phyloP scores from a whole-genome alignment of 495 filamentous ascomycete species.

The Recurvomyces mirabilis region DNA sequence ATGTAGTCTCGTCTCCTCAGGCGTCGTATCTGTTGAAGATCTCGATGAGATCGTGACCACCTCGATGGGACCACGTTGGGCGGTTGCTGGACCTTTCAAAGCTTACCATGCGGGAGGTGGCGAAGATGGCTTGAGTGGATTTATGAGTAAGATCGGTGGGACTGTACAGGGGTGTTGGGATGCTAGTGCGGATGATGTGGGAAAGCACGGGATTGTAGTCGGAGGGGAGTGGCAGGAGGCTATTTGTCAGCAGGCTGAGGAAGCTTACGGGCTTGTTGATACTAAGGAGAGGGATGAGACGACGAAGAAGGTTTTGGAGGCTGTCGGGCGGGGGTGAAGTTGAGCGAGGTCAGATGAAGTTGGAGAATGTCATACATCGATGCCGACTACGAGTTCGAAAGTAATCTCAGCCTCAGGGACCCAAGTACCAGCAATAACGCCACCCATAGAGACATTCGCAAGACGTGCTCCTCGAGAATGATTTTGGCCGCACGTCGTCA shows the following conservation, averaged over 20 bases:
- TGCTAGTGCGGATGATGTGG: slow-evolving; percentile 22
- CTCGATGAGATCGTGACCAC: slow-evolving; percentile 34
- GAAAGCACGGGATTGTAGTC: slow-evolving; percentile 28
- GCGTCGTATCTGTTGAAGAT: slow-evolving; percentile 26
- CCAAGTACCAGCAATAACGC: too few species aligned
- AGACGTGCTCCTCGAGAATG: too few species aligned
- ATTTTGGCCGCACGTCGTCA: too few species aligned
- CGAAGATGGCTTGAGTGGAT: slow-evolving; percentile 41
- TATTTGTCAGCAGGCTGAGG: slow-evolving; percentile 23
- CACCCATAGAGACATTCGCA: too few species aligned
- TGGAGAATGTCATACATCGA: too few species aligned
- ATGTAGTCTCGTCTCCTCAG: slow-evolving; percentile 25
- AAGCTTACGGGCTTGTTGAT: slow-evolving; percentile 28
- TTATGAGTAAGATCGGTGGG: slow-evolving; percentile 45
- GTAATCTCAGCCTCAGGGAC: too few species aligned
- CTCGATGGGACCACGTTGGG: slow-evolving; percentile 47
- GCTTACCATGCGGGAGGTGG: slow-evolving; percentile 52
- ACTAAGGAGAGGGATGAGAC: slow-evolving; percentile 21
- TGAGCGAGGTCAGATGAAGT: too few species aligned
- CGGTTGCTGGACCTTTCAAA: slow-evolving; percentile 47
- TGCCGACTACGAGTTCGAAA: too few species aligned
- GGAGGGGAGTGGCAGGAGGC: slow-evolving; percentile 31
- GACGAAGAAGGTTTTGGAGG: slow-evolving; percentile 26
- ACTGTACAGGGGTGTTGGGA: slow-evolving; percentile 47
- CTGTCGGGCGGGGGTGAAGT: too few species aligned